Evolutionary conservation across 2,329 filamentous ascomycete genomes (phyloP), one percentile per base, ranked within the genome.

Genomic region (Hypoxylon sp.): DNA sequence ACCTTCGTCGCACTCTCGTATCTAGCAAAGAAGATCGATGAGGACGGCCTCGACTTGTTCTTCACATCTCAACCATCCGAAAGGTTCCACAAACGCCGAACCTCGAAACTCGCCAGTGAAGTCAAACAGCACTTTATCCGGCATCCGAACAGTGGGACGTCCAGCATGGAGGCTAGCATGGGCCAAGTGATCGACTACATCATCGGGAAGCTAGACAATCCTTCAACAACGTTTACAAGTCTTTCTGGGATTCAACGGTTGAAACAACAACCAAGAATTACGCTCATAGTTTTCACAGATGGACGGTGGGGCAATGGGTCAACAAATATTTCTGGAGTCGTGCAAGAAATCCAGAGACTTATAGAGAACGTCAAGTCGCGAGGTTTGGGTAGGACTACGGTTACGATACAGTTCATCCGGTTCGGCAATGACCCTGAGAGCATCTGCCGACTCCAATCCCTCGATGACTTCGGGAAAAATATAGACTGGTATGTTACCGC

Each of bases 271-370:
- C 58, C 49, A 13, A 34, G 30, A 11, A 55, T 61, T 19, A 61
- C 58, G 11, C 58, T 61, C 28, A 55, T 61, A 4, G 49, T 61
- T 14, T 61, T 61, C 59, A 62, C 59, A 10, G 51, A 62, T 43
- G 43, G 59, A 2, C 17, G 19, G 11, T 62, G 59, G 50, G 59
- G 59, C 11, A 55, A 53, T 14, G 11, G 19, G 19, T 2, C 38
- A 13, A 34, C 28, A 5, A 17, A 25, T 10, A 46, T 50, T 23
- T 21, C 28, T 3, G 23, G 43, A 4, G 60, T 43, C 21, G 50
- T 28, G n/a, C 32, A 38, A 10, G 50, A 55, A 5, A 55, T 55
- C 6, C 3, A 7, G 11, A 55, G 51, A 21, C 51, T 55, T 9
- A 56, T 49, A 21, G 21, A 14, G 19, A 10, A 50, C 4, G 50